Evolutionary conservation across 2,329 filamentous ascomycete genomes (phyloP).

Genomic region (Mycosphaerelloides madeirae): DNA sequence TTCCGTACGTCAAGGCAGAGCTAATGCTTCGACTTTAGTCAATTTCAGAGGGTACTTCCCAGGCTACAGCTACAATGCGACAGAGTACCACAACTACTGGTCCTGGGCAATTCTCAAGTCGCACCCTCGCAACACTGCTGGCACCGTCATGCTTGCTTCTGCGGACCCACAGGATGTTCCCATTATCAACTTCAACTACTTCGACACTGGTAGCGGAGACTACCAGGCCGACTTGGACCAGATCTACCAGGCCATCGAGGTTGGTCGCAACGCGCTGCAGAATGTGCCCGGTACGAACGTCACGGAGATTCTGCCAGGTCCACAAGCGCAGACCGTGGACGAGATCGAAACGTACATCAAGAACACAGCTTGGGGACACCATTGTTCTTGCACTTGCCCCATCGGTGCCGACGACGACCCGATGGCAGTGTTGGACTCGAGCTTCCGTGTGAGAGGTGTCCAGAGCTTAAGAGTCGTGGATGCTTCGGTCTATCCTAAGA

Average conservation of each 20-base stretch:
- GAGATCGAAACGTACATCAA: conserved; percentile 45
- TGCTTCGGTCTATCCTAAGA: conserved; percentile 24
- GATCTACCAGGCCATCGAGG: conserved; percentile 46
- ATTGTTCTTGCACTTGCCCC: conserved; percentile 51
- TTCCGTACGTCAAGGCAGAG: too few species aligned
- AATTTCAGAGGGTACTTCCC: conserved; percentile 54
- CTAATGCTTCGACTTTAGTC: too few species aligned
- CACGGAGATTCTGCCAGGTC: background rate
- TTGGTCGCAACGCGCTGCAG: background rate
- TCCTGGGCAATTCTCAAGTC: conserved; percentile 56
- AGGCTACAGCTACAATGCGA: conserved; percentile 45
- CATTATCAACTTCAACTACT: conserved; percentile 58
- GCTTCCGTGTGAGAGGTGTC: conserved; percentile 18
- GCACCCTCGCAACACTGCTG: conserved; percentile 56
- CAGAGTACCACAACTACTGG: conserved; percentile 42
- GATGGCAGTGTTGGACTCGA: conserved; percentile 18
- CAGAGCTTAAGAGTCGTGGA: conserved; percentile 21
- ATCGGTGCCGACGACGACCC: conserved; percentile 46
- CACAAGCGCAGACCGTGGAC: conserved; percentile 26
- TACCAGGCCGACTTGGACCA: conserved; percentile 38
- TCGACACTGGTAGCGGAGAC: conserved; percentile 37
- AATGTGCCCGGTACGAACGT: background rate
- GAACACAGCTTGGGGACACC: conserved; percentile 52
- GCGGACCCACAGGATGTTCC: conserved; percentile 60
- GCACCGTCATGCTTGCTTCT: conserved; percentile 57